Conservation (phyloP, 192 early-diverging fungal genomes). For the Coemansia sp. region DNA sequence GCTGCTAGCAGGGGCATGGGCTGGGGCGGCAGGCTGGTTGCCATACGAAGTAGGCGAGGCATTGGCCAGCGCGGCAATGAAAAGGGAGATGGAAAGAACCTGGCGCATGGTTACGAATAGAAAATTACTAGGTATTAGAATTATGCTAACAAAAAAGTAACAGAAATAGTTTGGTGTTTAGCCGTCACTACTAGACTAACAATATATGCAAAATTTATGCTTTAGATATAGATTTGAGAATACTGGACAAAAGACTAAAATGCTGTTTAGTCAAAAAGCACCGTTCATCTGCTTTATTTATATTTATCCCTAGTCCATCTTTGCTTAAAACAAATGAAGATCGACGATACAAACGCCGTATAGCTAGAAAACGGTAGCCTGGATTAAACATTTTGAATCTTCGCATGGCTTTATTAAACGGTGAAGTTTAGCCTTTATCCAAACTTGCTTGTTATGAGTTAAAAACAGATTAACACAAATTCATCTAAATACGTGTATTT, state of each 20-base stretch:
- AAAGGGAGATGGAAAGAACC: conserved; percentile 28
- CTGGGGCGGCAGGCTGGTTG: conserved; percentile 6
- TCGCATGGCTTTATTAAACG: not conserved
- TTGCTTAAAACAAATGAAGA: not conserved
- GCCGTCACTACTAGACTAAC: not conserved
- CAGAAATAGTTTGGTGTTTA: not conserved
- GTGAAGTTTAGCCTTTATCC: not conserved
- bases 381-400: not conserved
- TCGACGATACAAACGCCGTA: no score
- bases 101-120: conserved; percentile 10
- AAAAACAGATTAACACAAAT: no score
- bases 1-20: not conserved
- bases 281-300: not conserved
- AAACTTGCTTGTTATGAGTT: no score
- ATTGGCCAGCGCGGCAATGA: conserved; percentile 22
- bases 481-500: no score
- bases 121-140: not conserved
- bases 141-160: not conserved
- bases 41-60: conserved; percentile 5
- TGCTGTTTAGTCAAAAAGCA: not conserved
- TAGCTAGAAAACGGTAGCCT: not conserved
- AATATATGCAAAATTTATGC: not conserved
- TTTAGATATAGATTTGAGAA: not conserved
- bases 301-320: not conserved
- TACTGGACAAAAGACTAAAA: not conserved